Base-by-base conservation (phyloP, 2,329 filamentous ascomycete genomes). In the Eutypa lata region DNA sequence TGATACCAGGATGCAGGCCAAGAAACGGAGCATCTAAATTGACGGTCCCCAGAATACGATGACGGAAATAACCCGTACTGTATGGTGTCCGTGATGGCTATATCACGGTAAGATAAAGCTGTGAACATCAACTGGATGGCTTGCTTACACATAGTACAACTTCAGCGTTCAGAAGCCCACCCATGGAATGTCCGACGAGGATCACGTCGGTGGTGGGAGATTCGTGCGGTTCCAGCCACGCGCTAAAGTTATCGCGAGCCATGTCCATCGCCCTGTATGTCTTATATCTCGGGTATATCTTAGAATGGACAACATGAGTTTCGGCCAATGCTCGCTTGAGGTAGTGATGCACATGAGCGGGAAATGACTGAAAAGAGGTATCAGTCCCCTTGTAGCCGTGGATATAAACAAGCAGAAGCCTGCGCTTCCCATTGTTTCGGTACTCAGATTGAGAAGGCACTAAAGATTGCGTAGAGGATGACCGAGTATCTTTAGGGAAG, bases 371-470 rank as follows among this genome's bases (percentile, higher is more conserved):
- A 67, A 97, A 97, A 53, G 89, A 95, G 31, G 88, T 88, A 68
- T 94, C 89, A 54, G 90, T 88, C 49, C 92, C 91, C 79, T 94
- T 88, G 72, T 95, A 96, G 55, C 92, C 91, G 73, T 96, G 92
- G 52, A 96, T 85, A 67, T 91, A 96, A 50, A 96, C 76, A 21
- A 96, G 68, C 1, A 97, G 78, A 22, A 97, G 76, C 24, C 77
- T 82, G 56, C 83, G 77, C 44, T 76, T 75, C 55, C 61, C 68
- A 53, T 57, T 63, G 55, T 59, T 64, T 24, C 65, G 60, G 45
- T 59, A 56, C 4, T 65, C 62, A 13, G 57, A 57, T 16, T 53
- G 55, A 10, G 56, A 68, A 48, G 56, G 68, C 24, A 63, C 59
- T n/a, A 73, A 59, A 18, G 75, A 74, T 38, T 70, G 66, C 5